These are phyloP conservation scores for Lasiodiplodia gonubiensis DNA, from an alignment of 2,329 filamentous ascomycete species.

Conservation along the genomic window DNA sequence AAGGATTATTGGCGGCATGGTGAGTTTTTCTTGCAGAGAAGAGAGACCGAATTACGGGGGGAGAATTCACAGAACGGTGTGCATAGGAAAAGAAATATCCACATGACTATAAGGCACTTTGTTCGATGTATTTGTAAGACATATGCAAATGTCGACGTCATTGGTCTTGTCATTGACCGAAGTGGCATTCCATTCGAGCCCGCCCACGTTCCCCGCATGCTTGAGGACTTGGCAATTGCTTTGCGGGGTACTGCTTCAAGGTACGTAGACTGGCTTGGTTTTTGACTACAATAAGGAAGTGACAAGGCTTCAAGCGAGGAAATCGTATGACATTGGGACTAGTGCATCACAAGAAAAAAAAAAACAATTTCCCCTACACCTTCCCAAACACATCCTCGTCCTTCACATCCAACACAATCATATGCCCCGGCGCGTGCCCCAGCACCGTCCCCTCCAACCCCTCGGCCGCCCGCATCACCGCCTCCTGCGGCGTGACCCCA, in stretches of 20 bases:
- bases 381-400: conserved; percentile 21
- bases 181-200: not conserved
- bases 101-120: not conserved
- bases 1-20: conserved; percentile 46
- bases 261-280: no score
- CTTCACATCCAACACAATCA: conserved; percentile 62
- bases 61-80: not conserved
- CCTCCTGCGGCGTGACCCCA: conserved; percentile 70
- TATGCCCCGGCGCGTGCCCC: conserved; percentile 67
- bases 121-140: not conserved
- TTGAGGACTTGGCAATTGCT: no score
- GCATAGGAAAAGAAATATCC: not conserved
- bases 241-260: no score
- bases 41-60: no score
- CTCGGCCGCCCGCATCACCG: conserved; percentile 59
- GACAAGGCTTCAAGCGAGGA: no score
- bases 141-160: not conserved
- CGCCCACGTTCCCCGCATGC: not conserved
- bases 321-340: no score
- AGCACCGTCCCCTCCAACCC: conserved; percentile 62
- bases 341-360: not conserved
- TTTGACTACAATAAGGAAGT: no score
- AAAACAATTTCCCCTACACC: not conserved
- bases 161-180: not conserved
- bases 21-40: not conserved